Evolutionary conservation across 305 asterid genomes (phyloP).

Genomic region (Solanum chacoense): DNA sequence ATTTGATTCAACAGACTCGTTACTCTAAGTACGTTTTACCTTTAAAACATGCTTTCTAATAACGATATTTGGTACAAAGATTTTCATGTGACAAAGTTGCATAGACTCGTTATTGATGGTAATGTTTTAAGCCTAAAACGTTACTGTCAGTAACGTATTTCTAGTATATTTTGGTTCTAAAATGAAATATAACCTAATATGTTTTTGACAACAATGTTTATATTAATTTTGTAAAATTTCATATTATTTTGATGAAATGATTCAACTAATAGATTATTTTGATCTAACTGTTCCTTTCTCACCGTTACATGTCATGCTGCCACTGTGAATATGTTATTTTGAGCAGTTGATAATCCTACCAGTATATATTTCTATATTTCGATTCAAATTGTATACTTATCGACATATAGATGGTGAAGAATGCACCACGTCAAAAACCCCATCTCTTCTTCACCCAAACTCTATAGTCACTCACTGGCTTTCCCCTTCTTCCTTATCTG

Average conservation of each 20-base stretch:
- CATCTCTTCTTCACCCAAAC: background rate
- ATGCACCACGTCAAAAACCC: conserved; percentile 39
- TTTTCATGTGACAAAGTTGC: background rate
- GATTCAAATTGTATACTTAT: background rate
- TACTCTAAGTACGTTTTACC: background rate
- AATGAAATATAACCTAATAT: background rate
- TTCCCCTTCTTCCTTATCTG: background rate
- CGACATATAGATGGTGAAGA: conserved; percentile 19
- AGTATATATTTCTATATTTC: background rate
- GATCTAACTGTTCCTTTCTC: background rate
- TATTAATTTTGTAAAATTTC: background rate
- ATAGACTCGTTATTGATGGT: background rate
- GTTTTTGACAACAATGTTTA: background rate
- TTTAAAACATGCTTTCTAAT: background rate
- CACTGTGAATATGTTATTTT: background rate
- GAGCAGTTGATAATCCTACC: background rate
- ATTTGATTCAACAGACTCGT: background rate
- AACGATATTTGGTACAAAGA: background rate
- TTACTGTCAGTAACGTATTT: background rate
- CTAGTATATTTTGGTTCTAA: background rate
- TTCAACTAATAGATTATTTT: background rate
- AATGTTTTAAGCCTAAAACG: background rate
- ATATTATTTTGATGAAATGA: background rate
- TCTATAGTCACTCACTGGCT: background rate
- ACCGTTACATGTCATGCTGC: background rate